Percentiles rank a stretch among this genome's conserved stretches.
These are phyloP conservation scores for Colletotrichum cordylinicola DNA, from an alignment of 2,329 filamentous ascomycete genomes.

Conservation along the genomic window DNA sequence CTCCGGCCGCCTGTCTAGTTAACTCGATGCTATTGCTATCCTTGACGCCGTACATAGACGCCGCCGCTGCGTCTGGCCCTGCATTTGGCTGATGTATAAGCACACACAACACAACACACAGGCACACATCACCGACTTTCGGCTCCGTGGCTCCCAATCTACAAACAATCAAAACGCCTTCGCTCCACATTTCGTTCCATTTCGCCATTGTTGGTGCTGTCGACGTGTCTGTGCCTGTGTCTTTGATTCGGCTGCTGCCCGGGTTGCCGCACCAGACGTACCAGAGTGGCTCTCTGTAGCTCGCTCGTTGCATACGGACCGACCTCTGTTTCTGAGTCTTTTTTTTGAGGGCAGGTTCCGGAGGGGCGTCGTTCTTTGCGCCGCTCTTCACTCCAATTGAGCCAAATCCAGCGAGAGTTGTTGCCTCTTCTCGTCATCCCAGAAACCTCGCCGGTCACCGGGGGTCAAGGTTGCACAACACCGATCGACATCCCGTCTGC, in stretches of 20 bases:
- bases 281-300: background rate
- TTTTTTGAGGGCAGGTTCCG: background rate
- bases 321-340: background rate
- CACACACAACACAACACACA: background rate
- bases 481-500: background rate
- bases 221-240: constrained; percentile 3
- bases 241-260: background rate
- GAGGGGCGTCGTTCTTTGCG: background rate
- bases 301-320: constrained; percentile 6
- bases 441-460: background rate
- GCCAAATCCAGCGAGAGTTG: background rate
- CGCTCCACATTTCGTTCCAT: constrained; percentile 9
- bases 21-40: background rate
- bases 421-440: background rate
- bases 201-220: background rate
- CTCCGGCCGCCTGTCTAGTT: background rate
- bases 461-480: constrained; percentile 10
- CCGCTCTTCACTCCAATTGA: background rate
- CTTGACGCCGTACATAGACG: background rate
- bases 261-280: background rate
- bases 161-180: constrained; percentile 2
- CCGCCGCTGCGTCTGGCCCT: background rate
- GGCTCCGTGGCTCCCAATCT: background rate
- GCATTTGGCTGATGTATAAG: background rate
- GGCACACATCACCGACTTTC: background rate